A percentile compares a stretch with the other conserved stretches of the same genome.
Evolutionary conservation across 495 filamentous ascomycete species (phyloP).

Genomic region (Xylaria cubensis): DNA sequence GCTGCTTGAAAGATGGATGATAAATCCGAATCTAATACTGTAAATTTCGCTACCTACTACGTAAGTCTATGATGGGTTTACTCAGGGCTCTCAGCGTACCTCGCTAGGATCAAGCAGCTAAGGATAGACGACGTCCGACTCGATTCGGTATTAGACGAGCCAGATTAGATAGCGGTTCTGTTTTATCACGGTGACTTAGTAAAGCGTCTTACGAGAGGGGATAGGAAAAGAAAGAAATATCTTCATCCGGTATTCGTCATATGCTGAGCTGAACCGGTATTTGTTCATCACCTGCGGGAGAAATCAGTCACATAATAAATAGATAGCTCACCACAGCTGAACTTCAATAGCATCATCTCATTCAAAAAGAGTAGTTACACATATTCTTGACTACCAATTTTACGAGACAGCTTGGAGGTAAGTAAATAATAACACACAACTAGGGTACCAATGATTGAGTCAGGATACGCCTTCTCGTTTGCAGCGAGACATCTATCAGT

Average conservation of each 20-base stretch:
- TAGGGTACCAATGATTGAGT: not conserved
- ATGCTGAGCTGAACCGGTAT: not conserved
- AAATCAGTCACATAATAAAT: not conserved
- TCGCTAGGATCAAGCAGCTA: not conserved
- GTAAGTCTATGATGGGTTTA: not conserved
- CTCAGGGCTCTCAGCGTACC: not conserved
- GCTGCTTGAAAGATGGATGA: not conserved
- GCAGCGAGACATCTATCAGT: not conserved
- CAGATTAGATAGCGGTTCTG: not conserved
- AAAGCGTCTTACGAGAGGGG: not conserved
- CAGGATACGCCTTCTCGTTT: not conserved
- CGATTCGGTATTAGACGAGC: not conserved
- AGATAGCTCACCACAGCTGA: not conserved
- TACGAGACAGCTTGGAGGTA: not conserved
- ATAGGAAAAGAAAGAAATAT: not conserved
- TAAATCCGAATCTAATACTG: not conserved
- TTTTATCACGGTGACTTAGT: not conserved
- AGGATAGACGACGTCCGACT: not conserved
- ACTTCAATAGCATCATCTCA: not conserved
- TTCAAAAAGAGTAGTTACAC: not conserved
- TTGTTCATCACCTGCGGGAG: not conserved
- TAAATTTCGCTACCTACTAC: not conserved
- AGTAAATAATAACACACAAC: not conserved
- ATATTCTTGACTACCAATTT: not conserved
- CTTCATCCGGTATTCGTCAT: not conserved